Base-by-base conservation (phyloP, 805 yeast genomes). In the Lipomyces yamanashiensis region DNA sequence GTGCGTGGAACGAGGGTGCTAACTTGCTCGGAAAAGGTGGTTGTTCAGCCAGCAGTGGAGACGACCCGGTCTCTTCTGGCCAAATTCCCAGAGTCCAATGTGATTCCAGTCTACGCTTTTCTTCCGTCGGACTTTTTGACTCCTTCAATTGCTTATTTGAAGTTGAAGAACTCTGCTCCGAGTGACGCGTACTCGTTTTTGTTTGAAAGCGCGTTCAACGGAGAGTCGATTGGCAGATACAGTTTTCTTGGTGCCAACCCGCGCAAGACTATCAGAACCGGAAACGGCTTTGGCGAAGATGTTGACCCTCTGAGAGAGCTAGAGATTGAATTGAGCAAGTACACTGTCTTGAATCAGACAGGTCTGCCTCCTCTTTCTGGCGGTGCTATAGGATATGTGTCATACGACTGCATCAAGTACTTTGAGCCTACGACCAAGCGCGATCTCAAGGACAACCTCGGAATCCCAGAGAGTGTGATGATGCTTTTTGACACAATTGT, bases 361-460 rank as follows among this genome's bases (percentile, higher is more conserved):
- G 96, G 96, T 48, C 79, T 92, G 90, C 77, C 97, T 13, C 84
- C 83, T 67, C 79, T 92, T 62, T 87, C 92, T 71, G 99, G 99
- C 62, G 99, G 99, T 67, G 98, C 98, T 6, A 83, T 93, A 59
- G 99, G 99, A 1, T 95, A 92, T 74, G 86, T 95, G 50, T 90
- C 98, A 0, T 95, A 95, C 73, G 99, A 95, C 76, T 95, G 99
- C 80, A 89, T 95, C 73, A 89, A 91, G 74, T 95, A 95, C 77
- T 95, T 95, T 70, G 99, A 95, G 78, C 99, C 99, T 64, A 87
- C 82, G 70, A 93, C 98, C 0, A 83, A 82, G 64, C 84, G 90
- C 68, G 82, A 79, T 1, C 80, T 92, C 70, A 85, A 88, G 70
- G 98, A 95, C 75, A 87, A 87, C 0, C 79, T 95, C 70, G 77